phyloP scores from a whole-genome alignment of 208 protist species.

The Angomonas deanei region DNA sequence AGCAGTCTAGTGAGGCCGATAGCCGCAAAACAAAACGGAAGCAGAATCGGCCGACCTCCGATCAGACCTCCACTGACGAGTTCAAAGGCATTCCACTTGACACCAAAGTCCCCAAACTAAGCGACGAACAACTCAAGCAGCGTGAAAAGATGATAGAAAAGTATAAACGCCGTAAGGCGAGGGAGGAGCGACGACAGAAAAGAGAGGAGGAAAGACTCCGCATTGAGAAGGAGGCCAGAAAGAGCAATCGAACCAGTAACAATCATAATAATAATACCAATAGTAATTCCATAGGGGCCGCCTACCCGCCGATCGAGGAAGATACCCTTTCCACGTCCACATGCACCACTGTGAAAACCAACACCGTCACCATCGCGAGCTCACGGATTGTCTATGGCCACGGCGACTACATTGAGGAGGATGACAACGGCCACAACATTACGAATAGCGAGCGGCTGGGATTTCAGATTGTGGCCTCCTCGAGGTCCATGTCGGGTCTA shows the following conservation, averaged over 20 bases:
- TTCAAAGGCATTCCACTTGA: slow-evolving; percentile 20
- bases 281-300: background rate
- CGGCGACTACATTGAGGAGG: slow-evolving; percentile 8
- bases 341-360: background rate
- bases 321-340: background rate
- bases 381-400: slow-evolving; percentile 21
- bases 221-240: background rate
- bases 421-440: background rate
- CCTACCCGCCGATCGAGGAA: background rate
- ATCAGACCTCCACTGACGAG: background rate
- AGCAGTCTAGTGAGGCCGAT: background rate
- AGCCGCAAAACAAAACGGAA: background rate
- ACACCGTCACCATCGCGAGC: slow-evolving; percentile 10
- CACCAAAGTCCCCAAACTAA: slow-evolving; percentile 13
- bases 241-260: background rate
- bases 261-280: background rate
- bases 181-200: slow-evolving; percentile 4
- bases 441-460: background rate
- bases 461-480: background rate
- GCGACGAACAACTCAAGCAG: slow-evolving; percentile 13
- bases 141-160: background rate
- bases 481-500: background rate
- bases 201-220: slow-evolving; percentile 2
- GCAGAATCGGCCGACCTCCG: background rate
- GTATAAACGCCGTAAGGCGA: slow-evolving; percentile 6